Evolutionary conservation across 805 yeast genomes (phyloP).

Genomic region (Lipomyces yamadae): DNA sequence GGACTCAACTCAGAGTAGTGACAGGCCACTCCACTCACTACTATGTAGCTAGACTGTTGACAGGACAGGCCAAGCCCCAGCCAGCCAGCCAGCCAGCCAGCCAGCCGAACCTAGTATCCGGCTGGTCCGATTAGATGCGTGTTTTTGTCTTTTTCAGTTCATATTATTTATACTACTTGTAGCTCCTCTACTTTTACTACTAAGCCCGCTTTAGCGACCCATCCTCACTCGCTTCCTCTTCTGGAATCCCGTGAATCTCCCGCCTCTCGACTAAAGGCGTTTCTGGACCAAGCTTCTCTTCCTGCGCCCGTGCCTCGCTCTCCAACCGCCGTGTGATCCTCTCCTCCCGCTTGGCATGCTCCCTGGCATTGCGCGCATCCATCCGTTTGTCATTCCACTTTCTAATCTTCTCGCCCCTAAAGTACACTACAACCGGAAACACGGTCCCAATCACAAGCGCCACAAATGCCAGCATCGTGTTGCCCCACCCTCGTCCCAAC

Average conservation of each 20-base stretch:
- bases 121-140: neutral
- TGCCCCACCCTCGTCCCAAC: conserved; percentile 79
- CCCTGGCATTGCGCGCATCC: conserved; percentile 22
- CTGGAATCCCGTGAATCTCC: conserved; percentile 13
- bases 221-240: conserved; percentile 14
- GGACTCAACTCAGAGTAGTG: too few species aligned
- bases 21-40: too few species aligned
- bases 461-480: conserved; percentile 66
- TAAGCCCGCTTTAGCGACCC: neutral
- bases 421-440: conserved; percentile 60
- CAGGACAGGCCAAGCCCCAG: too few species aligned
- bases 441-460: conserved; percentile 63
- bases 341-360: conserved; percentile 19
- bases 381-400: conserved; percentile 47
- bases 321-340: conserved; percentile 11
- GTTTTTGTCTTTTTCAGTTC: too few species aligned
- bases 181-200: too few species aligned
- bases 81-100: too few species aligned
- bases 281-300: conserved; percentile 1
- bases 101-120: too few species aligned
- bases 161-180: too few species aligned
- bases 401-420: conserved; percentile 62
- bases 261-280: conserved; percentile 7
- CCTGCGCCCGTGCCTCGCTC: conserved; percentile 10
- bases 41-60: too few species aligned